These are phyloP conservation scores for Cyberlindnera amylophila DNA, from an alignment of 805 yeast genomes.

Conservation along the genomic window DNA sequence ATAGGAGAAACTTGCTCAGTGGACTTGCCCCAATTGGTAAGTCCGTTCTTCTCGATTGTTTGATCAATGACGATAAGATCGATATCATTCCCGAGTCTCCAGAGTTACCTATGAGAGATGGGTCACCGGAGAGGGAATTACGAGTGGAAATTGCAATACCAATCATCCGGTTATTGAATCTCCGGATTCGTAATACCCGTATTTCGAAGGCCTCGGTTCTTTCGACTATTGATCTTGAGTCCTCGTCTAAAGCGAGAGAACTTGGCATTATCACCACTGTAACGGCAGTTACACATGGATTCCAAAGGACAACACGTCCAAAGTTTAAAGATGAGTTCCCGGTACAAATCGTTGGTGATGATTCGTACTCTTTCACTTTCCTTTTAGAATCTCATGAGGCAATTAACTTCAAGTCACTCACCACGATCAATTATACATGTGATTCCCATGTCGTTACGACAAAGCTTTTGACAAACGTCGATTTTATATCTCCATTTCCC, in stretches of 20 bases:
- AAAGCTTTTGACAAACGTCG: constrained; percentile 19
- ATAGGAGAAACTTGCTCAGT: constrained; percentile 21
- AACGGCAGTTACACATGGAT: constrained; percentile 15
- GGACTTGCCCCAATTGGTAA: constrained; percentile 12
- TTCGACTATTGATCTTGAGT: constrained; percentile 46
- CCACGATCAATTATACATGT: constrained; percentile 30
- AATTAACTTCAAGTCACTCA: constrained; percentile 23
- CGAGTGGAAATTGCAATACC: constrained; percentile 19
- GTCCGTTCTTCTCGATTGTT: constrained; percentile 16
- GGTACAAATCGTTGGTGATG: constrained; percentile 23
- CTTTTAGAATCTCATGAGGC: constrained; percentile 19
- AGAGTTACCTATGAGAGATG: not conserved
- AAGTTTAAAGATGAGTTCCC: constrained; percentile 25
- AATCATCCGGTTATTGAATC: constrained; percentile 37
- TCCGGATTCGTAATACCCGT: constrained; percentile 43
- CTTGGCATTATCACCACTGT: constrained; percentile 16
- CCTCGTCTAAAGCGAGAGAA: constrained; percentile 37
- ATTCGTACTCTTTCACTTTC: constrained; percentile 27
- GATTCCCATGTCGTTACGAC: constrained; percentile 20
- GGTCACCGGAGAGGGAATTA: constrained; percentile 1
- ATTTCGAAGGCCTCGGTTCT: constrained; percentile 45
- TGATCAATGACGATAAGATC: constrained; percentile 17
- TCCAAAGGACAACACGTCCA: constrained; percentile 25
- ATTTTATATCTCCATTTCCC: constrained; percentile 10
- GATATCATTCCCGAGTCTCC: not conserved